Evolutionary conservation across 2,329 filamentous ascomycete species (phyloP).

Genomic region (Magnaporthiopsis rhizophila): DNA sequence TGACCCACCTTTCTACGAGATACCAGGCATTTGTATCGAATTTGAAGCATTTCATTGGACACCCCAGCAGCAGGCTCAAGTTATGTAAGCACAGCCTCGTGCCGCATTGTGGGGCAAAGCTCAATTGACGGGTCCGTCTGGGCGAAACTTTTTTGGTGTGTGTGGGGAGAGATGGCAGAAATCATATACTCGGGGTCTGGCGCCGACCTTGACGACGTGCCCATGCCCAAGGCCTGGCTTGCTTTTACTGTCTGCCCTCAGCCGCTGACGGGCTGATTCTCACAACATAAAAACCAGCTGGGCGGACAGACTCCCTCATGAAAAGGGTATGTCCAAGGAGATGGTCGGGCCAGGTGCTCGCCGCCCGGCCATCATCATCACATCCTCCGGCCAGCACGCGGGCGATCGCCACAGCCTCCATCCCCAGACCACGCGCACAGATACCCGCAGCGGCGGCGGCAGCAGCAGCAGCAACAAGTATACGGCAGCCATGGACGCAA

Average conservation of each 20-base stretch:
- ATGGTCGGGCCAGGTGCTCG: slow-evolving; percentile 53
- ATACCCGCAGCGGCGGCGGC: not conserved
- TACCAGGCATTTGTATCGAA: not conserved
- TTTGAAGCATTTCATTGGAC: not conserved
- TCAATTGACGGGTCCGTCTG: not conserved
- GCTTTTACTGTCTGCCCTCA: not conserved
- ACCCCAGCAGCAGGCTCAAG: no score
- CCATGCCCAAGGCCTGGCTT: not conserved
- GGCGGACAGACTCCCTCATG: slow-evolving; percentile 30
- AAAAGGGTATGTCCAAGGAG: slow-evolving; percentile 54
- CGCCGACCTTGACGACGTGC: not conserved
- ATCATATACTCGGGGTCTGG: not conserved
- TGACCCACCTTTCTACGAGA: not conserved
- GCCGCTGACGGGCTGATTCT: not conserved
- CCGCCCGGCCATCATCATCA: slow-evolving; percentile 32
- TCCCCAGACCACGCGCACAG: slow-evolving; percentile 3
- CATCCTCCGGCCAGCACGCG: slow-evolving; percentile 10
- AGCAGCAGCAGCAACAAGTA: not conserved
- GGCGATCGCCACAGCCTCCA: slow-evolving; percentile 1
- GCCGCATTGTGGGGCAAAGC: slow-evolving; percentile 1
- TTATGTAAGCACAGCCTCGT: slow-evolving; percentile 7
- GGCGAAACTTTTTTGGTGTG: slow-evolving; percentile 13
- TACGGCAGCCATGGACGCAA: slow-evolving; percentile 9
- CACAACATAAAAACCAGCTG: not conserved
- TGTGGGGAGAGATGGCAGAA: not conserved